Evolutionary conservation across 2,329 filamentous ascomycete species (phyloP).

Genomic region (Pseudocercospora cruenta): DNA sequence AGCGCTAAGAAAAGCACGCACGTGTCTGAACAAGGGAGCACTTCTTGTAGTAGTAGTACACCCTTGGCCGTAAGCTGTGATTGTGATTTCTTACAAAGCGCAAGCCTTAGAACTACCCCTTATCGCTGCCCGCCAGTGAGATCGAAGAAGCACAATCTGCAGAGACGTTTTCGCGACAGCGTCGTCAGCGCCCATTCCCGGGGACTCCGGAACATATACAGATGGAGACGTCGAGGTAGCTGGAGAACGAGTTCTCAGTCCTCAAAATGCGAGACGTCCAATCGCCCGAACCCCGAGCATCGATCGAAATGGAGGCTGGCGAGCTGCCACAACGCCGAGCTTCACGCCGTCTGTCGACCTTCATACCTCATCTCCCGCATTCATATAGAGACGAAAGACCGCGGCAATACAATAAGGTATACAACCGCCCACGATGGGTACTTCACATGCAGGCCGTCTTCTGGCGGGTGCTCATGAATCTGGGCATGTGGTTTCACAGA

Average conservation of each 20-base stretch:
- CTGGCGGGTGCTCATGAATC: slow-evolving; percentile 69
- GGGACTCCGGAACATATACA: not conserved
- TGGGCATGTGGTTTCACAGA: slow-evolving; percentile 71
- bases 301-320: slow-evolving; percentile 1
- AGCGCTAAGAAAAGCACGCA: not conserved
- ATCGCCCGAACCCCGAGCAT: not conserved
- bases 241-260: not conserved
- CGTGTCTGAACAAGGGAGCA: not conserved
- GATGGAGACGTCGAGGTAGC: not conserved
- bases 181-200: not conserved
- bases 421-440: slow-evolving; percentile 57
- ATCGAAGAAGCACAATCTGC: not conserved
- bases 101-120: slow-evolving; percentile 2
- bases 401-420: slow-evolving; percentile 25
- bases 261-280: slow-evolving; percentile 5
- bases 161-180: not conserved
- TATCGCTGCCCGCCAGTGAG: slow-evolving; percentile 3
- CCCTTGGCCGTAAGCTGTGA: not conserved
- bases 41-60: not conserved
- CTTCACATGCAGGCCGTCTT: slow-evolving; percentile 66
- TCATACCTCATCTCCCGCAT: slow-evolving; percentile 21
- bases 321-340: slow-evolving; percentile 5
- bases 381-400: slow-evolving; percentile 19
- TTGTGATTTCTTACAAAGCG: slow-evolving; percentile 3
- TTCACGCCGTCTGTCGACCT: slow-evolving; percentile 6